A percentile compares a stretch with the other conserved stretches of the same genome.
Evolutionary conservation across 2,329 filamentous ascomycete species (phyloP).

Genomic region (Paecilomyces variotii): DNA sequence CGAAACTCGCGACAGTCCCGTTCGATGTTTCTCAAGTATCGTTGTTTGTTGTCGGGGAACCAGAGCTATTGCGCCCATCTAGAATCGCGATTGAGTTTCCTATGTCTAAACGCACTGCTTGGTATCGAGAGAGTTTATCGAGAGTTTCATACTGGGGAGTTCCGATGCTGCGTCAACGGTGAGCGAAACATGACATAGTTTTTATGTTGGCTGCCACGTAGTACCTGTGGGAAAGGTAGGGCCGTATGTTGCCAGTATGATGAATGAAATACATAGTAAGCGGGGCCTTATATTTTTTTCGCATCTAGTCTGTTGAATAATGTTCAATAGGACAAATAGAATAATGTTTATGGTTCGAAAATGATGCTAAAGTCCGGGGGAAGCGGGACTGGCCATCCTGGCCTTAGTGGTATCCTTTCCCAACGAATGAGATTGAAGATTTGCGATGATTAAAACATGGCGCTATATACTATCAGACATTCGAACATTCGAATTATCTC

Average conservation of each 20-base stretch:
- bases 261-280: neutral
- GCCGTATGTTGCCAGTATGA: neutral
- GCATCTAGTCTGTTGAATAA: neutral
- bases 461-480: neutral
- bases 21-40: neutral
- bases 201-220: neutral
- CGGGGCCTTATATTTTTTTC: neutral
- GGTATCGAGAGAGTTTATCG: neutral
- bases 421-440: neutral
- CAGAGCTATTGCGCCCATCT: neutral
- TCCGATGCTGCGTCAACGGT: neutral
- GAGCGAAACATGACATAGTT: neutral
- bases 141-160: neutral
- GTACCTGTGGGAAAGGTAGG: neutral
- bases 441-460: neutral
- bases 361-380: neutral
- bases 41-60: neutral
- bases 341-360: too few species aligned
- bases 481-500: too few species aligned
- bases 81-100: neutral
- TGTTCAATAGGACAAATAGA: neutral
- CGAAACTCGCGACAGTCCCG: neutral
- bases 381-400: too few species aligned
- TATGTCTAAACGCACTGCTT: neutral
- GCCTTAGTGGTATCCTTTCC: neutral